These are phyloP conservation scores for Trichoderma koningii DNA, from an alignment of 2,329 filamentous ascomycete species.

Conservation along the genomic window DNA sequence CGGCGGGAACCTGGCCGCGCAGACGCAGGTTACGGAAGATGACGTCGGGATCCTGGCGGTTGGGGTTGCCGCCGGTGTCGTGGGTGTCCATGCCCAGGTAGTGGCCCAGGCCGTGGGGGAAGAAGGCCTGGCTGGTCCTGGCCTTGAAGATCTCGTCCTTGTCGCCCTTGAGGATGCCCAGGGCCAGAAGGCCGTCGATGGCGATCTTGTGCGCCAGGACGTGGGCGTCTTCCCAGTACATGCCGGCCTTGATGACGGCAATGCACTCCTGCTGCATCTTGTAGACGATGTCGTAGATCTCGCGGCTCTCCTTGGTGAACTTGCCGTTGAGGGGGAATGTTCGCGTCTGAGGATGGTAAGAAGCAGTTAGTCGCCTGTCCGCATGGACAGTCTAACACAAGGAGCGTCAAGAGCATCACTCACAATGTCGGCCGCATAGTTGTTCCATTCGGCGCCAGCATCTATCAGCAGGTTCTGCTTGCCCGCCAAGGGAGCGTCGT, in stretches of 20 bases:
- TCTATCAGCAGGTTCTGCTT: constrained; percentile 84
- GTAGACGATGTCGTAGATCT: constrained; percentile 81
- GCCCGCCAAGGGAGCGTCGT: constrained; percentile 66
- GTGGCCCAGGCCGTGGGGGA: constrained; percentile 88
- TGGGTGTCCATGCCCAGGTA: constrained; percentile 93
- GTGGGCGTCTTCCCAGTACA: constrained; percentile 81
- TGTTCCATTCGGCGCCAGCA: constrained; percentile 74
- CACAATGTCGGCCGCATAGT: constrained; percentile 70
- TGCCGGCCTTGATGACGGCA: constrained; percentile 69
- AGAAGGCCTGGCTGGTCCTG: constrained; percentile 84
- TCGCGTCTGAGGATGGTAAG: constrained; percentile 59
- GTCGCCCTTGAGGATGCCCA: constrained; percentile 72
- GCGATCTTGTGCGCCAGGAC: constrained; percentile 77
- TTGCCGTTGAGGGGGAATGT: constrained; percentile 79
- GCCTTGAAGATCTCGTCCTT: constrained; percentile 73
- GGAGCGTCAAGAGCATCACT: constrained; percentile 31
- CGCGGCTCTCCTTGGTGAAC: constrained; percentile 68
- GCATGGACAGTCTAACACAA: not conserved
- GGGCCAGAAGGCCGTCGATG: constrained; percentile 72
- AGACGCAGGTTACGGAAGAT: constrained; percentile 88
- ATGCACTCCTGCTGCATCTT: constrained; percentile 85
- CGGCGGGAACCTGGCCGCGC: constrained; percentile 71
- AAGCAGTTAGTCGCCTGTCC: not conserved
- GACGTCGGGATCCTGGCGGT: constrained; percentile 75
- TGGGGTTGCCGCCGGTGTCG: constrained; percentile 77